A percentile compares a stretch with the other conserved stretches of the same genome.
Conservation (phyloP, 1,139 yeast genomes). For the Schwanniomyces etchellsii region DNA sequence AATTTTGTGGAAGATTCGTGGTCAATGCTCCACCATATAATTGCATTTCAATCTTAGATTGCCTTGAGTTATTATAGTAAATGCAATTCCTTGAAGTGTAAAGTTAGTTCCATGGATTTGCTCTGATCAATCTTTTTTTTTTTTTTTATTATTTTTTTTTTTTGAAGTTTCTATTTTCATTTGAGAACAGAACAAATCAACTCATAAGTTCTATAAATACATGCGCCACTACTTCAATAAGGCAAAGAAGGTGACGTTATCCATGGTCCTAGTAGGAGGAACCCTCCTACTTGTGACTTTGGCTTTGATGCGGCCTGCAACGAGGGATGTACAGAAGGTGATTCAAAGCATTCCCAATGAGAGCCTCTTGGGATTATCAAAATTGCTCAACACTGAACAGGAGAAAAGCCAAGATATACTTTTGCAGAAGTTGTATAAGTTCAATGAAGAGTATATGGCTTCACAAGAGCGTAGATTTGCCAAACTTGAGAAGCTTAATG, state of each 20-base stretch:
- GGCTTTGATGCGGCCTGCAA: too few relatives aligned
- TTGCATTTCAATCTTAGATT: too few relatives aligned
- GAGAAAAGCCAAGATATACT: slow-evolving; percentile 36
- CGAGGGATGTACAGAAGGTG: slow-evolving; percentile 29
- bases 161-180: too few relatives aligned
- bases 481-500: slow-evolving; percentile 33
- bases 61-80: slow-evolving; percentile 1
- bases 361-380: slow-evolving; percentile 29
- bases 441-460: slow-evolving; percentile 23
- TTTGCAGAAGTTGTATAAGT: slow-evolving; percentile 26
- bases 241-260: too few relatives aligned
- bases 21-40: slow-evolving; percentile 76
- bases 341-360: slow-evolving; percentile 32
- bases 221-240: too few relatives aligned
- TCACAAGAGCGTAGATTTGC: slow-evolving; percentile 32
- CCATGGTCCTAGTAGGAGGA: too few relatives aligned
- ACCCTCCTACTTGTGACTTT: too few relatives aligned
- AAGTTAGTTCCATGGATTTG: too few relatives aligned
- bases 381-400: slow-evolving; percentile 27
- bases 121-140: background rate
- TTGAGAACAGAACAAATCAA: too few relatives aligned
- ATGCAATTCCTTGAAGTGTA: too few relatives aligned
- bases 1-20: slow-evolving; percentile 46
- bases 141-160: too few relatives aligned
- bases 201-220: too few relatives aligned